phyloP scores from a whole-genome alignment of 2,329 filamentous ascomycete genomes.

The Macrophomina pseudophaseolina region DNA sequence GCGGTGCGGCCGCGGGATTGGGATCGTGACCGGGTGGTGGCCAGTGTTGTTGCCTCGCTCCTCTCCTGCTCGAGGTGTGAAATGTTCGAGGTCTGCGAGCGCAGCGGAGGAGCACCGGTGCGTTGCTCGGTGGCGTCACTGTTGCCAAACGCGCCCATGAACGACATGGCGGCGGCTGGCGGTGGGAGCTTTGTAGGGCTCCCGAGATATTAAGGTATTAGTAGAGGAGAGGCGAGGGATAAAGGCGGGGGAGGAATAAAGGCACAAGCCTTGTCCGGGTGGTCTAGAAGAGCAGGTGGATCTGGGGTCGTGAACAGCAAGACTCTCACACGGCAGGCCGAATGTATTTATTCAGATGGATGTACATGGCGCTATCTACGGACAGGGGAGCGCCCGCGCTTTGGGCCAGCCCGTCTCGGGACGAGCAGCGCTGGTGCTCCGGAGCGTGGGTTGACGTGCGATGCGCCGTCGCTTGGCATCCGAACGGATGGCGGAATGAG shows the following conservation, averaged over 20 bases:
- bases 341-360: conserved; percentile 21
- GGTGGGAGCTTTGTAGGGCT: neutral
- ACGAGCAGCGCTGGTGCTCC: conserved; percentile 2
- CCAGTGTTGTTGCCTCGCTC: conserved; percentile 7
- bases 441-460: neutral
- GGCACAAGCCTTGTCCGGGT: neutral
- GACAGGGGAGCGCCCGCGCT: conserved; percentile 3
- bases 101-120: conserved; percentile 3
- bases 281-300: neutral
- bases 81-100: neutral
- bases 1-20: conserved; percentile 34
- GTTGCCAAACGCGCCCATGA: conserved; percentile 25
- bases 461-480: neutral
- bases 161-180: conserved; percentile 24
- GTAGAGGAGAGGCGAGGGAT: neutral
- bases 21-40: conserved; percentile 27
- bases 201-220: conserved; percentile 15
- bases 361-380: neutral
- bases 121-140: conserved; percentile 12
- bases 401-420: conserved; percentile 5
- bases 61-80: conserved; percentile 28
- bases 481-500: conserved; percentile 21
- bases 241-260: neutral
- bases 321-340: conserved; percentile 2
- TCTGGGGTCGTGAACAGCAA: conserved; percentile 14